Evolutionary conservation across 2,329 filamentous ascomycete species (phyloP), one percentile per base, ranked within the genome.

Genomic region (Fusarium torulosum): DNA sequence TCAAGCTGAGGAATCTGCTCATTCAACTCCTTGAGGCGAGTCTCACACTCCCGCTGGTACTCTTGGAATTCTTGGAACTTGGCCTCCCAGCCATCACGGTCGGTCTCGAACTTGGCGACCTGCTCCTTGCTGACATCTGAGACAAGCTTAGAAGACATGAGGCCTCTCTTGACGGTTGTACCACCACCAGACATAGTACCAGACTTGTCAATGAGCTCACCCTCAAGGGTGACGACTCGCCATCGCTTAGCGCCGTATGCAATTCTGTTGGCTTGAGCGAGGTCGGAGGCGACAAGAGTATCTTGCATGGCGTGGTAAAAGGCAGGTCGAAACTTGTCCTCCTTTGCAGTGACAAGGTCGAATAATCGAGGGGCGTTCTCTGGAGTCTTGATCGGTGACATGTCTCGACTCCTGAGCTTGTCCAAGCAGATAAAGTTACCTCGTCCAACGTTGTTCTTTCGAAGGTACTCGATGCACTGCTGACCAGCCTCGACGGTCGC

Each of bases 111-210:
- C 79, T 96, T 94, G 49, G 86, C 78, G 5, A 99, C 95, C 74
- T 97, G 92, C 69, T 98, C 95, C 77, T 93, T 94, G 51, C 89
- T 91, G 17, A 91, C 91, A 59, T 97, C 93, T 2, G 92, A 87
- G n/a, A 92, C 90, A 44, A 97, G 89, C 79, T 97, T 98, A 13
- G 94, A 97, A 0, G 95, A 98, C 96, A 99, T 99, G 58, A 94
- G 89, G 1, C 96, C 96, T 75, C 90, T 93, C 72, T 95, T 94
- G 57, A 96, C 92, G 17, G 92, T 92, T 44, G 88, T 95, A 57
- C 96, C 96, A 84, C 96, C 96, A 83, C 96, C 96, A 59, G 93
- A 97, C 96, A 99, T 98, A 35, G 96, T 98, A 84, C 96, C 96
- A 1, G 95, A 97, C 77, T 96, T 96, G 81, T 99, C 96, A 70